Percentiles rank a stretch among this genome's conserved stretches.
Evolutionary conservation across 225 moss, liverwort and hornwort species (phyloP).

Genomic region (Ulota crispa): DNA sequence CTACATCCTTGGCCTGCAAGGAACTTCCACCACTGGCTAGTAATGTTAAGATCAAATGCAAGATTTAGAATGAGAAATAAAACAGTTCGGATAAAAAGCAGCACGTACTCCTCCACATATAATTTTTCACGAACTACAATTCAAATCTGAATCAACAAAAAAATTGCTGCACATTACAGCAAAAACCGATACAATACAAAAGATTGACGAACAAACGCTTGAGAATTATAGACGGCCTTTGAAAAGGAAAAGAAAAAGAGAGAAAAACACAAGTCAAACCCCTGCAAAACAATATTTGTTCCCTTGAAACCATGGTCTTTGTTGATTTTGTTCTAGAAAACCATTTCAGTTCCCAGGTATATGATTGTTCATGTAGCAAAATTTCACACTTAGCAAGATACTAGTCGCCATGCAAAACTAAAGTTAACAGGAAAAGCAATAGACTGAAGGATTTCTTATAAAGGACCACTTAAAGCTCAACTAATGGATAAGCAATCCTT

Average conservation of each 20-base stretch:
- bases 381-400: neutral
- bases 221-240: neutral
- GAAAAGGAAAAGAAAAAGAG: neutral
- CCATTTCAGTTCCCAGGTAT: neutral
- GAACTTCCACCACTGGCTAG: too few species aligned
- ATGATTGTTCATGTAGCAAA: neutral
- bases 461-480: neutral
- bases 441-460: neutral
- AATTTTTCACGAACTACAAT: too few species aligned
- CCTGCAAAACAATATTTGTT: neutral
- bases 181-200: too few species aligned
- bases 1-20: too few species aligned
- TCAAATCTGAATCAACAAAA: too few species aligned
- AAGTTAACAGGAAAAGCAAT: neutral
- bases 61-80: neutral
- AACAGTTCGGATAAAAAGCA: neutral
- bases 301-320: neutral
- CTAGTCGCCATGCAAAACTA: neutral
- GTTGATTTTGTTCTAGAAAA: neutral
- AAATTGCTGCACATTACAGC: too few species aligned
- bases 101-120: too few species aligned
- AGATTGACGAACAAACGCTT: too few species aligned
- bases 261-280: neutral
- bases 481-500: neutral
- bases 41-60: neutral